Conservation (phyloP, 106 monocot genomes). For the Narthecium ossifragum region DNA sequence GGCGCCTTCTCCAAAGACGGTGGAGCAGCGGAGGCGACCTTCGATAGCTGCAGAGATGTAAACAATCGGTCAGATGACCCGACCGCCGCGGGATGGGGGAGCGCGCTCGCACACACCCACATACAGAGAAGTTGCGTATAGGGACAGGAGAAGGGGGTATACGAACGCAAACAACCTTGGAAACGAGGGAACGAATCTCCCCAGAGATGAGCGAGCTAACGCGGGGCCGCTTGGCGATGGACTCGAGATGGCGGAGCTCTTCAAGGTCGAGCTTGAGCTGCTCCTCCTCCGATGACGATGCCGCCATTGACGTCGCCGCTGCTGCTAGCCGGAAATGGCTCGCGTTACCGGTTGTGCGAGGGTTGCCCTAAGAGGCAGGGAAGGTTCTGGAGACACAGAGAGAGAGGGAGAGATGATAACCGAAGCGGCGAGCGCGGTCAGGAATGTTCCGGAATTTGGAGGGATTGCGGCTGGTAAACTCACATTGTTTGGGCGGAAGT, state of each 20-base stretch:
- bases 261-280: slow-evolving; percentile 64
- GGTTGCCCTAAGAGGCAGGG: no score
- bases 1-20: slow-evolving; percentile 7
- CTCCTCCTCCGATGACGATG: slow-evolving; percentile 39
- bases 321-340: no score
- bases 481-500: no score
- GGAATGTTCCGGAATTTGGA: no score
- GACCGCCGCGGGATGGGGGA: neutral
- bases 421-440: no score
- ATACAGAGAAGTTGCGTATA: neutral
- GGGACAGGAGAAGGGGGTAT: neutral
- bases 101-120: neutral
- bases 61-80: neutral
- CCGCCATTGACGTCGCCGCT: slow-evolving; percentile 26
- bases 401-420: no score
- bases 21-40: slow-evolving; percentile 13
- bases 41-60: slow-evolving; percentile 31
- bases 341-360: no score
- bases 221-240: slow-evolving; percentile 64
- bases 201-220: slow-evolving; percentile 55
- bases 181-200: slow-evolving; percentile 46
- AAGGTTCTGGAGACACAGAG: no score
- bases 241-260: slow-evolving; percentile 56
- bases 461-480: no score
- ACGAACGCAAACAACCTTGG: slow-evolving; percentile 31